Evolutionary conservation across 495 filamentous ascomycete genomes (phyloP).

Genomic region (Durotheca rogersii): DNA sequence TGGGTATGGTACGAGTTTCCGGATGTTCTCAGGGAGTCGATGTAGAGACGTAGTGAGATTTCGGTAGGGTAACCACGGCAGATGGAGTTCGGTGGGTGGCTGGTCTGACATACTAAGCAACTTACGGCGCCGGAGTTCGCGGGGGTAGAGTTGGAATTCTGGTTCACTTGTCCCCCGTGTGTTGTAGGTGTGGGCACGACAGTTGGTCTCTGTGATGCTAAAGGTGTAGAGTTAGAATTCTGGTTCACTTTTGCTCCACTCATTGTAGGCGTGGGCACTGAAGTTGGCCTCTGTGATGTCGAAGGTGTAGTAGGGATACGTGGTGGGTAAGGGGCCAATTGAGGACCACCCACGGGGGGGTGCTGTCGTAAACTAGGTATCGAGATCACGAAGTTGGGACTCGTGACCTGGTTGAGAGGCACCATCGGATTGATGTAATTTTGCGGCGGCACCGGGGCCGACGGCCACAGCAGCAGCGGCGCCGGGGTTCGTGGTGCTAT

Average conservation of each 20-base stretch:
- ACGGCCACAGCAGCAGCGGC: neutral
- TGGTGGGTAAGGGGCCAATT: neutral
- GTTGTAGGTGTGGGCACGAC: neutral
- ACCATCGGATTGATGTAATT: neutral
- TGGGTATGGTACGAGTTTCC: neutral
- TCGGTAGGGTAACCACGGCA: conserved; percentile 40
- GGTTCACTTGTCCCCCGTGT: neutral
- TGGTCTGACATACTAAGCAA: conserved; percentile 38
- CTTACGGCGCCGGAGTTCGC: too few relatives aligned
- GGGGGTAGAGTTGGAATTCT: neutral
- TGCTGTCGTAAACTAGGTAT: neutral
- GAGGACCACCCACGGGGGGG: neutral
- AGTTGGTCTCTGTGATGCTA: conserved; percentile 5
- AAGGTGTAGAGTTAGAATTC: neutral
- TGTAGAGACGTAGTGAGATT: conserved; percentile 31
- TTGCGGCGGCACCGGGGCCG: neutral
- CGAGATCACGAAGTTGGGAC: conserved; percentile 8
- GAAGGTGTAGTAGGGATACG: neutral
- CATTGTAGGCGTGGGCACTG: neutral
- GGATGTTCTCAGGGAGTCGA: conserved; percentile 28
- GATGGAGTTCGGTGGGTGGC: conserved; percentile 26
- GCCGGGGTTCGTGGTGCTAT: neutral
- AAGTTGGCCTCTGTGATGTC: conserved; percentile 6
- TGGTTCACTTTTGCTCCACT: neutral
- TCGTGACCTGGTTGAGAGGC: neutral